Base-by-base conservation (phyloP, 768 basidiomycete genomes). In the Exsudoporus frostii region DNA sequence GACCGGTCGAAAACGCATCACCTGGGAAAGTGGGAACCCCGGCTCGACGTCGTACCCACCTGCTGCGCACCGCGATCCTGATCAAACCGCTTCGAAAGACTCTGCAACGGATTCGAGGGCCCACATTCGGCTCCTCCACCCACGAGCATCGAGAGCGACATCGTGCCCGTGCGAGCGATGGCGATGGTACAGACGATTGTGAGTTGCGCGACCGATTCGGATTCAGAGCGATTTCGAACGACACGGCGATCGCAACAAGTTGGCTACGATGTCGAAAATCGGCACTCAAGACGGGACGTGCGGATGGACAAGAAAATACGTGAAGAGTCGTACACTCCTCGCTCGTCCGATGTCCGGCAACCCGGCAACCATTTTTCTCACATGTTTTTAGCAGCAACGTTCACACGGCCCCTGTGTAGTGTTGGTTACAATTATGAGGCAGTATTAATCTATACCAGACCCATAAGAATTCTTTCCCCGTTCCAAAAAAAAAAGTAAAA, bases 111-210 rank as follows among this genome's bases (percentile, higher is more conserved):
- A 67, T 93, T 96, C 1, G 81, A 80, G 7, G 93, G 92, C 1
- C 93, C 93, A 59, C 92, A 96, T 40, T 92, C 90, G 1, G 89
- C 84, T 1, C 67, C 66, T 25, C 67, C 67, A 42, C 79, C 82
- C 20, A 85, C 79, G 19, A 95, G 85, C 78, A 90, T 80, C 45
- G 90, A 86, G 27, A 94, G 76, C 7, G 90, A 85, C 91, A 93
- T 92, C 8, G 44, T 55, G 27, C 13, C 13, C 37, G 36, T 39
- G 19, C 10, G 33, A 42, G 36, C 14, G 37, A 40, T 19, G 15
- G 39, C 7, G 42, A 29, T 33, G 27, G 25, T 19, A 27, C 3
- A 19, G n/a, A 22, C 11, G 37, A 43, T 19, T 37, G 7, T 14
- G 52, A 19, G 19, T 45, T 60, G 34, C 20, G 10, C 25, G 4